Evolutionary conservation across 257 asterid species (phyloP).

Genomic region (Cordia subcordata): DNA sequence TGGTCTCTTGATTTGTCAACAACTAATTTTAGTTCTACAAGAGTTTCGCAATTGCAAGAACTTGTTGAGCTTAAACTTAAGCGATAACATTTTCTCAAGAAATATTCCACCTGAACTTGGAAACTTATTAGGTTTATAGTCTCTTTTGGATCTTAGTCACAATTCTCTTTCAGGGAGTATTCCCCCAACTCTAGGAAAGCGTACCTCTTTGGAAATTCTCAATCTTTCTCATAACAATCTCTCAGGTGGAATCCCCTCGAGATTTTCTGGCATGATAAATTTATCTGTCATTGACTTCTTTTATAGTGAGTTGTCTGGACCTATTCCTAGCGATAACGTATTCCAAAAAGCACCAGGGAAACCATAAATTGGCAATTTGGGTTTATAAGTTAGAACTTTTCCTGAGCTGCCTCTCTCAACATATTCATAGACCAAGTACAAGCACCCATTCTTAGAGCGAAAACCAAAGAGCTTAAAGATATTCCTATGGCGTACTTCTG

Average conservation of each 20-base stretch:
- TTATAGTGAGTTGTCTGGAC: constrained; percentile 61
- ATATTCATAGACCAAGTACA: constrained; percentile 91
- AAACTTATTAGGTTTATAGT: constrained; percentile 36
- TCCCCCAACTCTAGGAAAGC: constrained; percentile 52
- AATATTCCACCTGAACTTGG: constrained; percentile 54
- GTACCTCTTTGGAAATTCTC: constrained; percentile 45
- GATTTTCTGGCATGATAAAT: constrained; percentile 50
- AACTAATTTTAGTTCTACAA: constrained; percentile 47
- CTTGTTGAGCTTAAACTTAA: constrained; percentile 48
- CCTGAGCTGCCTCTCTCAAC: constrained; percentile 77
- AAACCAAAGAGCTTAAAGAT: constrained; percentile 83
- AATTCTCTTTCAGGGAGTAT: constrained; percentile 57
- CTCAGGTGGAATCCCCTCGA: constrained; percentile 60
- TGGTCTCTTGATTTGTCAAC: constrained; percentile 59
- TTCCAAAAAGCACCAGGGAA: constrained; percentile 43
- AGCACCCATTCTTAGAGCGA: constrained; percentile 59
- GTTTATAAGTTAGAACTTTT: constrained; percentile 38
- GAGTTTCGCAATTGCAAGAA: constrained; percentile 37
- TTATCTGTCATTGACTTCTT: constrained; percentile 56
- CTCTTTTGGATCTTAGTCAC: constrained; percentile 56
- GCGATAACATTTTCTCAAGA: constrained; percentile 56
- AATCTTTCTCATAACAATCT: constrained; percentile 52
- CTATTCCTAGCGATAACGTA: constrained; percentile 37
- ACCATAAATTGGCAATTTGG: constrained; percentile 49
- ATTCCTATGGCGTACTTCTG: constrained; percentile 86